Conservation (phyloP, 176 grass and related monocot genomes). For the Dendrocalamus sinicus region DNA sequence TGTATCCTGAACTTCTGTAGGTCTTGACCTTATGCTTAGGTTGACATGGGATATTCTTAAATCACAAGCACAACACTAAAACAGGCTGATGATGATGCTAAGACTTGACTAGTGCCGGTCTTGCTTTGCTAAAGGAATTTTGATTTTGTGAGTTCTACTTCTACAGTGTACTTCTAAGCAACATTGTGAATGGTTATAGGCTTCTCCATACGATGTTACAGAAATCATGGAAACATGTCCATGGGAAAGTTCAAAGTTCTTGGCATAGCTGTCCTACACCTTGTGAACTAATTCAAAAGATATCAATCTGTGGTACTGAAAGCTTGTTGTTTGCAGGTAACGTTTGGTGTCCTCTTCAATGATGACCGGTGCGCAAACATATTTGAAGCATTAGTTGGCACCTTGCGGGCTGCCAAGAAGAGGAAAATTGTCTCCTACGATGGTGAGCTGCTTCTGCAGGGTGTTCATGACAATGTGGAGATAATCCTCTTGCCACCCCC, state of each 20-base stretch:
- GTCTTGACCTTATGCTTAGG: background rate
- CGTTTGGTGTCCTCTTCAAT: constrained; percentile 87
- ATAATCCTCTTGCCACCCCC: constrained; percentile 69
- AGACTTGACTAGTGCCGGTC: background rate
- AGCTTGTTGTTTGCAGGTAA: constrained; percentile 58
- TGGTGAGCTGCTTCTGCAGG: constrained; percentile 88
- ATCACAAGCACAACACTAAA: constrained; percentile 8
- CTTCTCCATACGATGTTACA: background rate
- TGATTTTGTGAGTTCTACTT: background rate
- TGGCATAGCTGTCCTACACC: background rate
- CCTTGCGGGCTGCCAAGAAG: constrained; percentile 79
- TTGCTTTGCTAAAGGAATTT: background rate
- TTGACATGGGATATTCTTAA: background rate
- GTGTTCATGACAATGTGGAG: constrained; percentile 92
- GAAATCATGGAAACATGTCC: background rate
- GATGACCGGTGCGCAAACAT: constrained; percentile 93
- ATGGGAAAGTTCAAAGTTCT: background rate
- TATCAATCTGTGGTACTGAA: background rate
- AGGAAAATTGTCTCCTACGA: constrained; percentile 76
- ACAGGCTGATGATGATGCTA: background rate
- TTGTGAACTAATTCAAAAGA: background rate
- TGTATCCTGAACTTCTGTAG: background rate
- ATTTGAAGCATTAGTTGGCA: constrained; percentile 91
- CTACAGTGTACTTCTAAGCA: background rate
- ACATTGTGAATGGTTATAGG: background rate